These are phyloP conservation scores for Penicillium frequentans DNA, from an alignment of 2,329 filamentous ascomycete genomes.

Conservation along the genomic window DNA sequence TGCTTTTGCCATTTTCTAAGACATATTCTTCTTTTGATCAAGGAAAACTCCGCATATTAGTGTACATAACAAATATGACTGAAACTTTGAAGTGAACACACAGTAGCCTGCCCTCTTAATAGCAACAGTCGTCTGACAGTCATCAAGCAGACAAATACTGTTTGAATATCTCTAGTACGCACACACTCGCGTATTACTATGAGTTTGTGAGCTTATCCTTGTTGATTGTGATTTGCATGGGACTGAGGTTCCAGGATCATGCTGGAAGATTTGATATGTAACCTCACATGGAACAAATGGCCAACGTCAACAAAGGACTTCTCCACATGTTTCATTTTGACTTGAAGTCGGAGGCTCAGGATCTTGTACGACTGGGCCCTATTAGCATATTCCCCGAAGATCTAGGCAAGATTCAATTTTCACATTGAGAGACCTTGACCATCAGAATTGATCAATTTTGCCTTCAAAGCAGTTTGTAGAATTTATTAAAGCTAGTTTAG, in stretches of 20 bases:
- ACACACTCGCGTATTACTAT: too few species aligned
- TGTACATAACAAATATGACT: not conserved
- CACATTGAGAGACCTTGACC: not conserved
- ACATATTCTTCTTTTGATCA: not conserved
- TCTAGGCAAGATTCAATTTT: not conserved
- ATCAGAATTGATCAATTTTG: not conserved
- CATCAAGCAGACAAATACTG: not conserved
- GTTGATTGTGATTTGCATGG: not conserved
- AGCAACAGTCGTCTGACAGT: not conserved
- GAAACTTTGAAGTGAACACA: not conserved
- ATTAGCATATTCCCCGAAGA: not conserved
- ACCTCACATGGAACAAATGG: not conserved
- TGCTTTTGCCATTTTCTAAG: constrained; percentile 24
- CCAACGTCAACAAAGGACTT: not conserved
- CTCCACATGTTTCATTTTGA: not conserved
- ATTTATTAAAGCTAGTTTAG: not conserved
- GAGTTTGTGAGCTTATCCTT: not conserved
- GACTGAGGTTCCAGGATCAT: not conserved
- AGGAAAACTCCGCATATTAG: too few species aligned
- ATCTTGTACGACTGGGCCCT: not conserved
- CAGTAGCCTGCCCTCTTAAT: not conserved
- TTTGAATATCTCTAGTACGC: not conserved
- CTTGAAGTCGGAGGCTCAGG: not conserved
- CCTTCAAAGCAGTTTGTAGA: not conserved
- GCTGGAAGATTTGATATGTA: not conserved